phyloP scores from a whole-genome alignment of 78 protist species.

The Dictyostelium citrinum region DNA sequence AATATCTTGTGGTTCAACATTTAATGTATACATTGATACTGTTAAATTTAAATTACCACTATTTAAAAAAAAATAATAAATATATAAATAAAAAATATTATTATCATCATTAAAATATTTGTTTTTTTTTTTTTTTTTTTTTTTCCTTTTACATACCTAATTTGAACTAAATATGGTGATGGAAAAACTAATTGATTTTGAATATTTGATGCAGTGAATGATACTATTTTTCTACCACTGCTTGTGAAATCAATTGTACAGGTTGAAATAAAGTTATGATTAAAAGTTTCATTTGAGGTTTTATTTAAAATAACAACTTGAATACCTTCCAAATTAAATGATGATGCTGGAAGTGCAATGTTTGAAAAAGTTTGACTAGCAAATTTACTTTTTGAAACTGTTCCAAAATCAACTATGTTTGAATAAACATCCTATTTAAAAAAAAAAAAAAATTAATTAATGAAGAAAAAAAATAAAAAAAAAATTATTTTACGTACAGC shows the following conservation, averaged over 20 bases:
- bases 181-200: conserved; percentile 29
- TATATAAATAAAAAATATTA: neutral
- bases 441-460: neutral
- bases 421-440: conserved; percentile 6
- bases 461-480: neutral
- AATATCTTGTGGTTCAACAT: neutral
- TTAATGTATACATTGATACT: neutral
- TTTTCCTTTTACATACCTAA: conserved; percentile 7
- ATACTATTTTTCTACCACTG: conserved; percentile 36
- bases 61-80: neutral
- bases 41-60: conserved; percentile 26
- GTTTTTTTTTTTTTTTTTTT: no score
- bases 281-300: neutral
- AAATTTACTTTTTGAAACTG: neutral
- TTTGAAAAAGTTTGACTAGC: neutral
- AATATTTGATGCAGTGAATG: conserved; percentile 53
- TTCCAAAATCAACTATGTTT: neutral
- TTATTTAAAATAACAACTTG: conserved; percentile 25
- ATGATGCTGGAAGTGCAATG: conserved; percentile 15
- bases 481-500: neutral
- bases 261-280: neutral
- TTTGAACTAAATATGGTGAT: conserved; percentile 39
- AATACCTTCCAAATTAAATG: conserved; percentile 27
- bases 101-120: no score
- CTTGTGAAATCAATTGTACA: conserved; percentile 10